These are phyloP conservation scores for Dendrothele bispora DNA, from an alignment of 768 basidiomycete genomes.

Conservation along the genomic window DNA sequence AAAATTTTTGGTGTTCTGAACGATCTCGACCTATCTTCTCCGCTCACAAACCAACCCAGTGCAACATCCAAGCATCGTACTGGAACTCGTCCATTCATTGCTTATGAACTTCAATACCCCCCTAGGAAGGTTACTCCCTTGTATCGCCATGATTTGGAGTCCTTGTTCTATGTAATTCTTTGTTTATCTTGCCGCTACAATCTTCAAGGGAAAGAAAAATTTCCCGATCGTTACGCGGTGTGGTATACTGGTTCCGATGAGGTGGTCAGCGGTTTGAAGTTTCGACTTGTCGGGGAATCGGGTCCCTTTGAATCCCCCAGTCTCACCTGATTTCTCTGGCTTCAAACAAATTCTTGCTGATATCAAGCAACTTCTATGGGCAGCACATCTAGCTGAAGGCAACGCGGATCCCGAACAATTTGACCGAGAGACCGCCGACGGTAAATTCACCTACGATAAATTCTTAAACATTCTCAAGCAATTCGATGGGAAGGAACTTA, in stretches of 20 bases:
- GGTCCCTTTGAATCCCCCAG: too few relatives aligned
- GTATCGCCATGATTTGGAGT: conserved; percentile 10
- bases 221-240: not conserved
- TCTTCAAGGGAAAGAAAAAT: not conserved
- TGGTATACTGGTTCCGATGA: not conserved
- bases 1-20: conserved; percentile 10
- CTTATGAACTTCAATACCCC: not conserved
- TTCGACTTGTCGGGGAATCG: not conserved
- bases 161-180: conserved; percentile 5
- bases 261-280: not conserved
- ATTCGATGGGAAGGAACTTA: too few relatives aligned
- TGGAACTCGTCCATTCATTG: conserved; percentile 6
- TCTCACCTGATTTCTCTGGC: too few relatives aligned
- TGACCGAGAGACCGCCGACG: too few relatives aligned
- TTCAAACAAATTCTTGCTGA: too few relatives aligned
- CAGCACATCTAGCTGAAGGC: too few relatives aligned
- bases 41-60: too few relatives aligned
- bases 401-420: too few relatives aligned
- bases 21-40: conserved; percentile 11
- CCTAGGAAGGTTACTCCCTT: not conserved
- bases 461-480: too few relatives aligned
- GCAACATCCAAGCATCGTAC: not conserved
- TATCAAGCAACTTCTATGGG: too few relatives aligned
- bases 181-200: not conserved
- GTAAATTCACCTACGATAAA: too few relatives aligned